A percentile compares a stretch with the other conserved stretches of the same genome.
These are phyloP conservation scores for Parastagonospora nodorum DNA, from an alignment of 2,329 filamentous ascomycete species.

Conservation along the genomic window DNA sequence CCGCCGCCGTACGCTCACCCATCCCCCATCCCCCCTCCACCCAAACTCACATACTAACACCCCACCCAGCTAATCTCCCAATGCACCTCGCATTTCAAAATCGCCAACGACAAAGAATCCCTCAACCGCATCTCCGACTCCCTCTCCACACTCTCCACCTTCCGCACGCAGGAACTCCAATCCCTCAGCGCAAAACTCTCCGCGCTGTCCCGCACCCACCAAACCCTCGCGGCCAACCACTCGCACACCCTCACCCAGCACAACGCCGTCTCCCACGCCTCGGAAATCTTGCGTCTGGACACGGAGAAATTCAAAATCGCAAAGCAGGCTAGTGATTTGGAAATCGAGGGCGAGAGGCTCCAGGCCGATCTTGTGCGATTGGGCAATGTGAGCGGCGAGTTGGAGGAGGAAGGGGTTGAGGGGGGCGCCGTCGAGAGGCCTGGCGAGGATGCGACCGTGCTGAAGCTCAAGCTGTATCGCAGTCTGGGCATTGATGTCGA, in stretches of 20 bases:
- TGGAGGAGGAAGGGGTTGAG: conserved; percentile 87
- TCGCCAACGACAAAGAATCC: conserved; percentile 81
- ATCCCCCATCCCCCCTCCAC: conserved; percentile 12
- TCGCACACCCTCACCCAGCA: conserved; percentile 75
- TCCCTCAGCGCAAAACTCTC: conserved; percentile 42
- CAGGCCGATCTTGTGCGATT: conserved; percentile 77
- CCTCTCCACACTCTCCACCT: conserved; percentile 79
- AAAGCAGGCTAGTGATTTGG: conserved; percentile 86
- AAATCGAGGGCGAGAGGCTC: conserved; percentile 94
- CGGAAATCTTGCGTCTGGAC: conserved; percentile 83
- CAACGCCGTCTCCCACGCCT: conserved; percentile 79
- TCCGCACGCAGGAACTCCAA: conserved; percentile 74
- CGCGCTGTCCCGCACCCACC: conserved; percentile 75
- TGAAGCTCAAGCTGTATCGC: conserved; percentile 89
- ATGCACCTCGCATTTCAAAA: conserved; percentile 95
- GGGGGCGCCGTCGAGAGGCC: conserved; percentile 63
- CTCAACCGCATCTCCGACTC: conserved; percentile 84
- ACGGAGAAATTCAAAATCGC: conserved; percentile 93
- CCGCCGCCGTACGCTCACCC: conserved; percentile 80
- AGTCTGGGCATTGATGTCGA: conserved; percentile 90
- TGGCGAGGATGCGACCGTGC: conserved; percentile 56
- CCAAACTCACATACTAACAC: conserved; percentile 19
- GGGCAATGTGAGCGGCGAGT: conserved; percentile 73
- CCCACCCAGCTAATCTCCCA: conserved; percentile 78
- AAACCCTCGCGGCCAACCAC: conserved; percentile 76